These are phyloP conservation scores for Ascochyta koolunga DNA, from an alignment of 2,329 filamentous ascomycete species.

Conservation along the genomic window DNA sequence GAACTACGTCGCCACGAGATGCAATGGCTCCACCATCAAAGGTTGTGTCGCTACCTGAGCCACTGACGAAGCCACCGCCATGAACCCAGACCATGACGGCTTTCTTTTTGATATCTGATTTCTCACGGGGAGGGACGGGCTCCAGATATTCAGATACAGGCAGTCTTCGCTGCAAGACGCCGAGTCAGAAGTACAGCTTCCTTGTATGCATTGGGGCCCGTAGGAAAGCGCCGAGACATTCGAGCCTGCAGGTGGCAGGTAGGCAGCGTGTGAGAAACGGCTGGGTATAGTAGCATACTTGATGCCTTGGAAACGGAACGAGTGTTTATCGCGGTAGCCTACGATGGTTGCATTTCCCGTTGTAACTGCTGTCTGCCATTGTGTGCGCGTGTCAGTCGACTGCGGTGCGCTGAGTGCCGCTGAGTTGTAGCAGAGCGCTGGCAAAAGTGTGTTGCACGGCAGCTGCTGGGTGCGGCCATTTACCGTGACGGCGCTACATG, in stretches of 20 bases:
- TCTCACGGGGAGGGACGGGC: constrained; percentile 48
- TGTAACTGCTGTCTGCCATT: constrained; percentile 25
- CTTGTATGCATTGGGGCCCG: constrained; percentile 52
- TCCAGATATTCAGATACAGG: constrained; percentile 50
- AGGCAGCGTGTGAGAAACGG: constrained; percentile 55
- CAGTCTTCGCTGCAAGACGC: constrained; percentile 52
- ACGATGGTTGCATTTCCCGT: constrained; percentile 28
- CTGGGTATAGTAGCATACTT: constrained; percentile 54
- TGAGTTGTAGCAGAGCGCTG: constrained; percentile 35
- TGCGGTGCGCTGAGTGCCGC: constrained; percentile 15
- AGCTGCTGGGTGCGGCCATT: constrained; percentile 19
- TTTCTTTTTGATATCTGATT: constrained; percentile 36
- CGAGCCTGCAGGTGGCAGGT: constrained; percentile 33
- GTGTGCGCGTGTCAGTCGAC: background rate
- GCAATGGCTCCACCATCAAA: constrained; percentile 56
- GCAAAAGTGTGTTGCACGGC: constrained; percentile 27
- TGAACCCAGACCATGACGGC: constrained; percentile 58
- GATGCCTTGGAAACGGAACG: constrained; percentile 60
- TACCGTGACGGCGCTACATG: constrained; percentile 31
- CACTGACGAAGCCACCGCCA: constrained; percentile 52
- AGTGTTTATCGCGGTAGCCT: constrained; percentile 53
- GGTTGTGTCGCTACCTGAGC: constrained; percentile 52
- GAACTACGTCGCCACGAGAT: constrained; percentile 54
- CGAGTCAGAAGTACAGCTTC: constrained; percentile 31
- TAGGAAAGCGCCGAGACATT: constrained; percentile 47